A percentile compares a stretch with the other conserved stretches of the same genome.
Conservation (phyloP, 352 stramenopile genomes). For the Phytopythium aichiense region DNA sequence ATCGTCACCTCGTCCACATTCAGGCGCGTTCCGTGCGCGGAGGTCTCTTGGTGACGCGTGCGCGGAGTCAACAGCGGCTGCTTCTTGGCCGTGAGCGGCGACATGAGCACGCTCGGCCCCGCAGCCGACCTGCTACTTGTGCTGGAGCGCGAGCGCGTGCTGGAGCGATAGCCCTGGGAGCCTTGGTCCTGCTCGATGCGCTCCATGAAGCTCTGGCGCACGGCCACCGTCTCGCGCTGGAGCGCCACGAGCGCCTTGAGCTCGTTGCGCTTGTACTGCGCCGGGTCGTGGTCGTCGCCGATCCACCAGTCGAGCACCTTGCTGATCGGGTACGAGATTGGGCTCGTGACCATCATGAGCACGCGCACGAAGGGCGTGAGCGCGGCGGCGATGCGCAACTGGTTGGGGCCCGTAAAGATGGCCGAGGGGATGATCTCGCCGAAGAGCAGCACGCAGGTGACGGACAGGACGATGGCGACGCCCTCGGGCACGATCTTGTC, state of each 20-base stretch:
- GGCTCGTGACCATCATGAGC: slow-evolving; percentile 48
- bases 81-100: too few species aligned
- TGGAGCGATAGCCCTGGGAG: slow-evolving; percentile 1
- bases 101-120: slow-evolving; percentile 18
- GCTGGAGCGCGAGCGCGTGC: slow-evolving; percentile 9
- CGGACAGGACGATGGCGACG: slow-evolving; percentile 90
- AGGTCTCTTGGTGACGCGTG: slow-evolving; percentile 25
- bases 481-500: slow-evolving; percentile 80
- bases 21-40: slow-evolving; percentile 38
- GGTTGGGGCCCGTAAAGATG: too few species aligned
- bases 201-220: too few species aligned
- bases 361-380: slow-evolving; percentile 84
- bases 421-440: slow-evolving; percentile 88
- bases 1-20: slow-evolving; percentile 90
- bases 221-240: slow-evolving; percentile 49
- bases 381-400: not conserved
- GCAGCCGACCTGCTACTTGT: not conserved
- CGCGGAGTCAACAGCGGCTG: slow-evolving; percentile 20
- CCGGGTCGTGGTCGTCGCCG: slow-evolving; percentile 69
- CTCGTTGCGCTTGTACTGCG: slow-evolving; percentile 87
- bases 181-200: not conserved
- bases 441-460: slow-evolving; percentile 94
- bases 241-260: slow-evolving; percentile 85
- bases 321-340: too few species aligned
- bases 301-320: slow-evolving; percentile 88